These are phyloP conservation scores for Aspergillus intermedius DNA, from an alignment of 2,329 filamentous ascomycete species.

Conservation along the genomic window DNA sequence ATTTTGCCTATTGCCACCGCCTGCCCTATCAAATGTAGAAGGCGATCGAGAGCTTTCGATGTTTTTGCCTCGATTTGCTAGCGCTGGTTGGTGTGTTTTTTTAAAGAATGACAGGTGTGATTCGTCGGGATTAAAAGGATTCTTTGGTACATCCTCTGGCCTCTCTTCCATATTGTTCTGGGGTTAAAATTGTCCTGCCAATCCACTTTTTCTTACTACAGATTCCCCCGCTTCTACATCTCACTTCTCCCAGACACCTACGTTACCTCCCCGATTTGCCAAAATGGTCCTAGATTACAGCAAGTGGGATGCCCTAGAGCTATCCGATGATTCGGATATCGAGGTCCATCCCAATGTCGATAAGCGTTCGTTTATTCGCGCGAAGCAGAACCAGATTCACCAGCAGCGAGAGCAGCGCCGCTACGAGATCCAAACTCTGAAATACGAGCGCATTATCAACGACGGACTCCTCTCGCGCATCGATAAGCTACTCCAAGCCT, in stretches of 20 bases:
- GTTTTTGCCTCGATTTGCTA: neutral
- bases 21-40: conserved; percentile 19
- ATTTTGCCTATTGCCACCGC: conserved; percentile 18
- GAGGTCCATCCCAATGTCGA: conserved; percentile 99
- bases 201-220: neutral
- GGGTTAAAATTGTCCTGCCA: neutral
- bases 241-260: conserved; percentile 8
- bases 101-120: too few species aligned
- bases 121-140: too few species aligned
- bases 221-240: conserved; percentile 12
- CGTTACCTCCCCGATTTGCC: conserved; percentile 10
- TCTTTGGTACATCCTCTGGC: too few species aligned
- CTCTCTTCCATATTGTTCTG: too few species aligned
- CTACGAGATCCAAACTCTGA: conserved; percentile 81
- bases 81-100: too few species aligned
- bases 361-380: conserved; percentile 95
- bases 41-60: conserved; percentile 28
- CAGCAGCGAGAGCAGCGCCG: conserved; percentile 79
- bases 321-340: conserved; percentile 95
- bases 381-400: conserved; percentile 96
- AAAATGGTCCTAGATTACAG: conserved; percentile 58
- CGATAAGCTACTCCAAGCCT: conserved; percentile 64
- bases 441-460: conserved; percentile 86
- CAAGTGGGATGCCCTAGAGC: conserved; percentile 74
- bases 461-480: conserved; percentile 83